Evolutionary conservation across 495 filamentous ascomycete species (phyloP).

Genomic region (Hyaloscypha finlandica): DNA sequence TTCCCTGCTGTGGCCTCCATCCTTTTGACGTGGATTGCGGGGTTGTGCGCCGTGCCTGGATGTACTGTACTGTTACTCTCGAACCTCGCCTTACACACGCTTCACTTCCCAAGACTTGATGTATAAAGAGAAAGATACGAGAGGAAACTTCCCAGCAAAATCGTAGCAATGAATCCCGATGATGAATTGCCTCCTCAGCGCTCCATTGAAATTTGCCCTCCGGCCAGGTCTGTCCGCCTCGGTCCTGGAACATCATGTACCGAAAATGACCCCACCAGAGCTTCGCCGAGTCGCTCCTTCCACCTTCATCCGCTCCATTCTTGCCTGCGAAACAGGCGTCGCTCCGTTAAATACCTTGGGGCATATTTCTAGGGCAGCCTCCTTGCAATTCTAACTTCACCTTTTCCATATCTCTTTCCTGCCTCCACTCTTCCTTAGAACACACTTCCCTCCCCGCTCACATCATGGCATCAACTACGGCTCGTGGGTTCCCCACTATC

Average conservation of each 20-base stretch:
- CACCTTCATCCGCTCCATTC: neutral
- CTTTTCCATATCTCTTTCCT: neutral
- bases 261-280: conserved; percentile 29
- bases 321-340: neutral
- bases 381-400: neutral
- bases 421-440: neutral
- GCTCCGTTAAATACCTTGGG: neutral
- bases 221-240: conserved; percentile 4
- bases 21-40: neutral
- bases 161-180: neutral
- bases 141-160: neutral
- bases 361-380: neutral
- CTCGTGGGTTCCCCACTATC: conserved; percentile 65
- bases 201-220: neutral
- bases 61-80: neutral
- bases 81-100: neutral
- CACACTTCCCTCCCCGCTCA: conserved; percentile 1
- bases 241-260: conserved; percentile 14
- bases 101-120: neutral
- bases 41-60: neutral
- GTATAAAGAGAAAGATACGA: neutral
- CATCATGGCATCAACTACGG: conserved; percentile 40
- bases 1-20: neutral
- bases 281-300: conserved; percentile 4
- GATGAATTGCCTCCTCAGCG: neutral